These are phyloP conservation scores for Fusarium secorum DNA, from an alignment of 2,329 filamentous ascomycete genomes.

Conservation along the genomic window DNA sequence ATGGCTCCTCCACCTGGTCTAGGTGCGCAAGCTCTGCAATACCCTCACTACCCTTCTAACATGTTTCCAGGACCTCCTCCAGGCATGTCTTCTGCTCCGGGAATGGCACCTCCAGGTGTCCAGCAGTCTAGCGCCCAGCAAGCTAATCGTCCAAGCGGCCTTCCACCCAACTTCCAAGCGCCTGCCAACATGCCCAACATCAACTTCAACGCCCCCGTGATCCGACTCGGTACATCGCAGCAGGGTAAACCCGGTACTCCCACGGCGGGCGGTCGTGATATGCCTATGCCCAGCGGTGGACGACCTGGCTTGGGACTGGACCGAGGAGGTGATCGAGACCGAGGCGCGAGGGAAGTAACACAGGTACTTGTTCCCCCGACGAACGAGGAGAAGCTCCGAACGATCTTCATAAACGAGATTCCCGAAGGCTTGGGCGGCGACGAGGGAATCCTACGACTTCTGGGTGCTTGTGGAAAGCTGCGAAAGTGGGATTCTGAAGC, in stretches of 20 bases:
- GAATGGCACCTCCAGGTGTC: slow-evolving; percentile 80
- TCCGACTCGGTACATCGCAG: slow-evolving; percentile 84
- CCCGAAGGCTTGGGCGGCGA: slow-evolving; percentile 81
- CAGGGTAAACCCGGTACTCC: slow-evolving; percentile 66
- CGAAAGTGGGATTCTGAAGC: slow-evolving; percentile 84
- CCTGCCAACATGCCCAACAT: slow-evolving; percentile 95
- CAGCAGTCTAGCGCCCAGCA: slow-evolving; percentile 77
- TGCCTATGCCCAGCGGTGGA: slow-evolving; percentile 46
- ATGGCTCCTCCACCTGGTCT: slow-evolving; percentile 83
- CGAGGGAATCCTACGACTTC: slow-evolving; percentile 78
- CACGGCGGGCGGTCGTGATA: slow-evolving; percentile 53
- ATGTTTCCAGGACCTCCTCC: slow-evolving; percentile 70
- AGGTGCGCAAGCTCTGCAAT: slow-evolving; percentile 62
- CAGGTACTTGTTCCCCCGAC: slow-evolving; percentile 82
- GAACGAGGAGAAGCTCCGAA: slow-evolving; percentile 88
- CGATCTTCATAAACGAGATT: slow-evolving; percentile 88
- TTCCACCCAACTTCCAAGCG: slow-evolving; percentile 85
- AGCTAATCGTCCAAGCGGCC: slow-evolving; percentile 79
- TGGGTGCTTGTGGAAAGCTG: slow-evolving; percentile 79
- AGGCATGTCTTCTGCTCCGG: slow-evolving; percentile 82
- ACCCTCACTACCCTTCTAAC: slow-evolving; percentile 23
- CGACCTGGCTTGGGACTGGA: slow-evolving; percentile 66
- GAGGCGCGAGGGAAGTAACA: slow-evolving; percentile 73
- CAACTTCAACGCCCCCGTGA: slow-evolving; percentile 97
- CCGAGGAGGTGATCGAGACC: slow-evolving; percentile 70